phyloP scores from a whole-genome alignment of 345 rosid genomes.

The Eutrema heterophyllum region DNA sequence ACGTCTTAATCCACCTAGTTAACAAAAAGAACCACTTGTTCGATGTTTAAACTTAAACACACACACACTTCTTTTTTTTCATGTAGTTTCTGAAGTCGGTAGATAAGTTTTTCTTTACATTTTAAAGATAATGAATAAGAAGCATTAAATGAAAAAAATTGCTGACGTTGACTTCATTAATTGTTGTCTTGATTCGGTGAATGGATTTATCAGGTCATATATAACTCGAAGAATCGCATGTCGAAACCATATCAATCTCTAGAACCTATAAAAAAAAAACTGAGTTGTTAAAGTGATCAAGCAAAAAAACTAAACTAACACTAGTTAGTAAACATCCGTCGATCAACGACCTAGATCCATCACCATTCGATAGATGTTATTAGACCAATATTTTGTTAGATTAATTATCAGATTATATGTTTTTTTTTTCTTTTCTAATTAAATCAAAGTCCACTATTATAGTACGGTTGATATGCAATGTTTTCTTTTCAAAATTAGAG shows the following conservation, averaged over 20 bases:
- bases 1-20: not conserved
- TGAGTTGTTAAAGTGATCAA: not conserved
- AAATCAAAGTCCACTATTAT: not conserved
- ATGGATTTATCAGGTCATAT: not conserved
- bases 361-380: not conserved
- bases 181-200: not conserved
- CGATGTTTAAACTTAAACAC: not conserved
- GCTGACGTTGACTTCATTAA: not conserved
- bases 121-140: constrained; percentile 13
- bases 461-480: not conserved
- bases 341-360: not conserved
- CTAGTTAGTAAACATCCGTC: too few species aligned
- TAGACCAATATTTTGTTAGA: not conserved
- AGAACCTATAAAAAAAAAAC: not conserved
- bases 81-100: not conserved
- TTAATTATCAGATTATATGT: not conserved
- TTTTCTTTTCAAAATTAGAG: not conserved
- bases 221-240: not conserved
- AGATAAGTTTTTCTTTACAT: not conserved
- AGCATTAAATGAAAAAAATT: not conserved
- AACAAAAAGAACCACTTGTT: not conserved
- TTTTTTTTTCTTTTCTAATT: not conserved
- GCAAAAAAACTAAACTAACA: not conserved
- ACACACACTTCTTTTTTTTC: not conserved
- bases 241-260: not conserved